phyloP scores from a whole-genome alignment of 768 basidiomycete genomes.

The Panellus pusillus region DNA sequence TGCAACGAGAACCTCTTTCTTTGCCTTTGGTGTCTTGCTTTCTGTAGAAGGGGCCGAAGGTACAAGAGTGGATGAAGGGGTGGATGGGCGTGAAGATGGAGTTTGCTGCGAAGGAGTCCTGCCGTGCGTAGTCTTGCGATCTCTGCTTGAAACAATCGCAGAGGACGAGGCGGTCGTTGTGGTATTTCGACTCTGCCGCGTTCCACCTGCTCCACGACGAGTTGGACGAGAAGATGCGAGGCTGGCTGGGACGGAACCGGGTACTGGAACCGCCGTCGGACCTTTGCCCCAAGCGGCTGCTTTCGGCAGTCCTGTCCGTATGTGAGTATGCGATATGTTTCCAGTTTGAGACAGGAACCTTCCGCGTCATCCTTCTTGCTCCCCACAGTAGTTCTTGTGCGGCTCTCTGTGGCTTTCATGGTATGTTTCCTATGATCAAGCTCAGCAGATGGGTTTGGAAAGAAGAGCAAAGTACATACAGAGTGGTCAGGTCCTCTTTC shows the following conservation, averaged over 20 bases:
- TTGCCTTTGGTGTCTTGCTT: conserved; percentile 35
- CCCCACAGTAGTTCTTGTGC: conserved; percentile 47
- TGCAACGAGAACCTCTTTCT: conserved; percentile 35
- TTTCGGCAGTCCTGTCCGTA: conserved; percentile 58
- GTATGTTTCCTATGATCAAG: conserved; percentile 73
- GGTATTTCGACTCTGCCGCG: conserved; percentile 49
- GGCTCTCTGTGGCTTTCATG: conserved; percentile 83
- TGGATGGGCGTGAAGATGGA: conserved; percentile 63
- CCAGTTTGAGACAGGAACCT: conserved; percentile 30
- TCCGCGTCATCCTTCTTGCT: conserved; percentile 63
- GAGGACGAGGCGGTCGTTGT: conserved; percentile 26
- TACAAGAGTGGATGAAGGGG: conserved; percentile 41
- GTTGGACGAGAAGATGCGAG: conserved; percentile 35
- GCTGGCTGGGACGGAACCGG: conserved; percentile 20
- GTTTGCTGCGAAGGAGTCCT: conserved; percentile 46
- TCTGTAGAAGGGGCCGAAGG: conserved; percentile 46
- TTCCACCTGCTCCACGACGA: conserved; percentile 41
- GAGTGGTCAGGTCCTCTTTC: conserved; percentile 90
- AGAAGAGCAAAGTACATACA: conserved; percentile 48
- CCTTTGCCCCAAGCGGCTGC: conserved; percentile 63
- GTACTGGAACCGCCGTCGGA: conserved; percentile 19
- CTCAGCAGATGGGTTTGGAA: conserved; percentile 8
- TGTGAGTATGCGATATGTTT: conserved; percentile 1
- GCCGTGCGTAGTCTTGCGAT: conserved; percentile 29
- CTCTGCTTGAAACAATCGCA: conserved; percentile 29